These are phyloP conservation scores for Hypoxylon sp. DNA, from an alignment of 2,329 filamentous ascomycete species.

Conservation along the genomic window DNA sequence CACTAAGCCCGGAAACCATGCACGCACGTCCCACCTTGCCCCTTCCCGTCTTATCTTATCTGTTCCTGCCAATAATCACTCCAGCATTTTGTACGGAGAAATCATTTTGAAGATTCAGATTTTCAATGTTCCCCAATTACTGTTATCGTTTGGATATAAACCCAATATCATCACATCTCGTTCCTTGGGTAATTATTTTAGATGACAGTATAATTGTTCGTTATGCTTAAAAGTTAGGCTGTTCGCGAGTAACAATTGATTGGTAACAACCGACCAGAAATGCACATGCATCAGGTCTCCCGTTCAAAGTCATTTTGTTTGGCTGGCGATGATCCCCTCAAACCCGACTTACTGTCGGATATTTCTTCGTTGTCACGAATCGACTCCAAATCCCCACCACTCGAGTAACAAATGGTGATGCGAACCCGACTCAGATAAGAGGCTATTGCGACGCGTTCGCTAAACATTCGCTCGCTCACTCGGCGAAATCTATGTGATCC, in stretches of 20 bases:
- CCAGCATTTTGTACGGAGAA: not conserved
- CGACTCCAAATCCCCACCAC: constrained; percentile 15
- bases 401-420: constrained; percentile 21
- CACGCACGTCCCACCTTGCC: constrained; percentile 14
- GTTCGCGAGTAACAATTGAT: constrained; percentile 12
- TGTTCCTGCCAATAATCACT: not conserved
- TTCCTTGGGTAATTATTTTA: constrained; percentile 16
- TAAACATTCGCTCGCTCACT: constrained; percentile 15
- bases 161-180: constrained; percentile 35
- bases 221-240: constrained; percentile 4
- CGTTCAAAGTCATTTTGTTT: constrained; percentile 25
- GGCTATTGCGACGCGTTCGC: constrained; percentile 17
- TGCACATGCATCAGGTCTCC: constrained; percentile 32
- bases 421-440: not conserved
- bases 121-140: constrained; percentile 13
- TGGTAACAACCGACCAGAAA: constrained; percentile 22
- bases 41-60: constrained; percentile 34
- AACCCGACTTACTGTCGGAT: constrained; percentile 11
- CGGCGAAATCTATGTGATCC: constrained; percentile 1
- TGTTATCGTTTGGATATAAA: constrained; percentile 12
- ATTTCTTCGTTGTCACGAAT: constrained; percentile 38
- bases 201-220: not conserved
- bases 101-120: not conserved
- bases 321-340: constrained; percentile 27
- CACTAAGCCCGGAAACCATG: constrained; percentile 13